Evolutionary conservation across 192 early-diverging fungal species (phyloP), one percentile per base, ranked within the genome.

Genomic region (Coemansia sp.): DNA sequence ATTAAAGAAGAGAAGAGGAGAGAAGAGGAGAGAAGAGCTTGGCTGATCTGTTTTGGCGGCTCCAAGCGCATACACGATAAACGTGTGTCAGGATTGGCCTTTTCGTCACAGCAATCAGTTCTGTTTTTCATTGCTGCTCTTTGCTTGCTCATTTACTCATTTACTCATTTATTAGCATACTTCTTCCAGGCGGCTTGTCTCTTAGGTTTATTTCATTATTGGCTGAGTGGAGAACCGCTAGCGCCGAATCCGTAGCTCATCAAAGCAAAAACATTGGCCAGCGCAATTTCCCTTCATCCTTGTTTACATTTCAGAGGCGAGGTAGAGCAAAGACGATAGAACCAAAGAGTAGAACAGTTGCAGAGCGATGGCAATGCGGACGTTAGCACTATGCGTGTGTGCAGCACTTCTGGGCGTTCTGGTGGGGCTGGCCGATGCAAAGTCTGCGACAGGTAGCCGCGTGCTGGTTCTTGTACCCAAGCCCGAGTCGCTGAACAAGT

Each of bases 381-480:
- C 25, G n/a, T 34, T 57, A 9, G 55, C 30, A 4, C 7, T 26
- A 8, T 57, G 55, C 13, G 29, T 29, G 29, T 64, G 64, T 33
- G 34, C 70, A 25, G 61, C 35, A 4, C 58, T 76, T 28, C 45
- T 46, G 31, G 63, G 57, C 20, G 42, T 43, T 12, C 63, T 64
- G 65, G 53, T 81, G 49, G 25, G 49, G 9, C 1, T 59, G 59
- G 73, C 61, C 51, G 37, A 69, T 2, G 88, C 91, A 43, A 82
- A 71, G 33, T 94, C 92, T 3, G 68, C 84, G 4, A 83, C 86
- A 12, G 92, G 92, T 31, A 58, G 63, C 59, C 87, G 88, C 37
- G 72, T 91, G 6, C 72, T 94, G 31, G 90, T 91, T 3, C 64
- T 94, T 29, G 78, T 93, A 9, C 90, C 92, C 48, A 82, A 68